Percentiles rank a stretch among this genome's conserved stretches.
These are phyloP conservation scores for Eimeria brunetti DNA, from an alignment of 169 alveolate species.

Conservation along the genomic window DNA sequence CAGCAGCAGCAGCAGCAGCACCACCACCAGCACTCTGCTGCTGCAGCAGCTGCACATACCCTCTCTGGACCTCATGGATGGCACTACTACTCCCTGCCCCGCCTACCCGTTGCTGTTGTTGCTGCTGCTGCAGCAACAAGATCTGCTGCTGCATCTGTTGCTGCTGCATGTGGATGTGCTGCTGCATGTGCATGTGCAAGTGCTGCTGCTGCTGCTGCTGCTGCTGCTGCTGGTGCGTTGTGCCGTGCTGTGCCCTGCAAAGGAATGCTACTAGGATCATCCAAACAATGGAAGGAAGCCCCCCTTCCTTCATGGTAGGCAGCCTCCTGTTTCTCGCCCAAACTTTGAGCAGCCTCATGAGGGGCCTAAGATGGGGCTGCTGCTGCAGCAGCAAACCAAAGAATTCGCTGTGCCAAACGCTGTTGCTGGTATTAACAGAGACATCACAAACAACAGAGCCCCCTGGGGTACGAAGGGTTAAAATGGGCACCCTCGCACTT, in stretches of 20 bases:
- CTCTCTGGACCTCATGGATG: too few relatives aligned
- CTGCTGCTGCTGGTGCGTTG: too few relatives aligned
- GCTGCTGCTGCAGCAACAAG: neutral
- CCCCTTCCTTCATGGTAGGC: conserved; percentile 95
- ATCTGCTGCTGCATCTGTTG: too few relatives aligned
- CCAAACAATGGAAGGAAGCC: conserved; percentile 94
- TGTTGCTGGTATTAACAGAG: conserved; percentile 91
- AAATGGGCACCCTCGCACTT: conserved; percentile 93
- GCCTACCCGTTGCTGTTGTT: too few relatives aligned
- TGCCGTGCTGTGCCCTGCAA: too few relatives aligned
- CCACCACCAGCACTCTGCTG: neutral
- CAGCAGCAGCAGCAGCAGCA: neutral
- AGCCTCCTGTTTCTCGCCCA: conserved; percentile 90
- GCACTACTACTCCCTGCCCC: too few relatives aligned
- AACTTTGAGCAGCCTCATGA: conserved; percentile 91
- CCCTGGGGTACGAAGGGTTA: conserved; percentile 87
- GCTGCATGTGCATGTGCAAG: too few relatives aligned
- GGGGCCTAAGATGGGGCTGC: conserved; percentile 89
- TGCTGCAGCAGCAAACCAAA: conserved; percentile 87
- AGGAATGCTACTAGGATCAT: conserved; percentile 87
- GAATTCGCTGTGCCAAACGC: conserved; percentile 91
- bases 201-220: too few relatives aligned
- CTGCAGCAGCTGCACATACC: conserved; percentile 12
- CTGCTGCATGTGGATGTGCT: too few relatives aligned
- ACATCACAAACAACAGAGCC: conserved; percentile 91